Base-by-base conservation (phyloP, 2,329 filamentous ascomycete genomes). In the Apiospora koreana region DNA sequence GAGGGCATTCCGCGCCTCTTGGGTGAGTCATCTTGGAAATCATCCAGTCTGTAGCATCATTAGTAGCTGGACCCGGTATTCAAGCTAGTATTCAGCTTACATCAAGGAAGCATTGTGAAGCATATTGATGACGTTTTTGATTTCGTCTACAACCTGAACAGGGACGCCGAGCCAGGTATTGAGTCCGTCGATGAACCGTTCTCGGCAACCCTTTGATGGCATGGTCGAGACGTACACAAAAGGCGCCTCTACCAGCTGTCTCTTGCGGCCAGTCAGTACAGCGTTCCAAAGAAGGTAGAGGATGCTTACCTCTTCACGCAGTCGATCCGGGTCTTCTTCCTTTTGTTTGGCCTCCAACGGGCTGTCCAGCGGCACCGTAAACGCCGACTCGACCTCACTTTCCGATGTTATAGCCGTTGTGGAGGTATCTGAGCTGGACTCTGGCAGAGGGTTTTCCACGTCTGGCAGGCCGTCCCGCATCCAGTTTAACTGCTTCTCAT, bases 21-120 rank as follows among this genome's bases (percentile, higher is more conserved):
- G n/a, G 79, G 71, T 1, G 84, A 86, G 70, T 78, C 78, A 73
- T 87, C 85, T 76, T 87, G 80, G 31, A 87, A 81, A 71, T 87
- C 85, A 73, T 87, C 85, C 74, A 86, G 68, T 35, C 35, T 35
- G 35, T 35, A 3, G 4, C 35, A 35, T 35, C 35, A 8, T 35
- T 8, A 35, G 35, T 8, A 35, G 35, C 35, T 35, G 35, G 8
- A 35, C 3, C 35, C 35, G 35, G 8, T 35, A 35, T 35, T 35
- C 35, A 35, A 35, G 35, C 35, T 4, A 8, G 35, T 35, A 35
- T 35, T 35, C 35, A 35, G 8, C 35, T 3, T 35, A 35, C 9
- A 67, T 43, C 9, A 67, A 41, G 7, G 65, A 67, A 1, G 65
- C 28, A 25, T 67, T 46, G 65, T 67, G 65, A 14, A 67, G 42